Base-by-base conservation (phyloP, 352 stramenopile genomes). In the Pythium volutum region DNA sequence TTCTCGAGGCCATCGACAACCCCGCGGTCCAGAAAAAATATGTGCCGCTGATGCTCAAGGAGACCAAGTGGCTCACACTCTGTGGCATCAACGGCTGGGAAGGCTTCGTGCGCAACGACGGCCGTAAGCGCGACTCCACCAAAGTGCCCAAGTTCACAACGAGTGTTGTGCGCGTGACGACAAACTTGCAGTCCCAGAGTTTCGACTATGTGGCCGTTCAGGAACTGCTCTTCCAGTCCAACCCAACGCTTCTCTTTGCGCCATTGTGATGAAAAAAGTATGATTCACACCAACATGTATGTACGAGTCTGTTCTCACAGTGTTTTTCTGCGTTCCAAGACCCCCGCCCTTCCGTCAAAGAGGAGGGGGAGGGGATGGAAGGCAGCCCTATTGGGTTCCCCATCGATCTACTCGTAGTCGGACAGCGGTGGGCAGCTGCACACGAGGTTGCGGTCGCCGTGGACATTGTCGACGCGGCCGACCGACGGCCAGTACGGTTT, bases 401-500 rank as follows among this genome's bases (percentile, higher is more conserved):
- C 5, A 25, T 47, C 41, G 16, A 49, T 65, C 69, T 82, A 91
- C 63, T 89, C 77, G 79, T 99, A 99, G 52, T 93, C 93, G 43
- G 93, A 89, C 31, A 99, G 70, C n/a, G 97, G 96, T 34, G 97
- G 95, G 74, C 97, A 99, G 54, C 96, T 98, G 77, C 97, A 99
- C 20, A 99, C 81, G 15, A 99, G 84, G 79, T 99, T 98, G 38
- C 97, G 88, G 80, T 99, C 97, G 49, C 97, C 97, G 70, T 98
- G 97, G 18, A 99, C 97, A 79, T 99, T 99, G 77, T 99, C 96
- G 20, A 99, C 91, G 60, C 97, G 88, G 31, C 95, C 95, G 54
- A 98, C 96, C 3, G 88, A 92, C 34, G 97, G 97, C 97, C 97
- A 99, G 79, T 99, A 99, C 66, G 98, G 98, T 71, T 98, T 98